Evolutionary conservation across 495 filamentous ascomycete species (phyloP), one percentile per base, ranked within the genome.

Genomic region (Aspergillus biplanus): DNA sequence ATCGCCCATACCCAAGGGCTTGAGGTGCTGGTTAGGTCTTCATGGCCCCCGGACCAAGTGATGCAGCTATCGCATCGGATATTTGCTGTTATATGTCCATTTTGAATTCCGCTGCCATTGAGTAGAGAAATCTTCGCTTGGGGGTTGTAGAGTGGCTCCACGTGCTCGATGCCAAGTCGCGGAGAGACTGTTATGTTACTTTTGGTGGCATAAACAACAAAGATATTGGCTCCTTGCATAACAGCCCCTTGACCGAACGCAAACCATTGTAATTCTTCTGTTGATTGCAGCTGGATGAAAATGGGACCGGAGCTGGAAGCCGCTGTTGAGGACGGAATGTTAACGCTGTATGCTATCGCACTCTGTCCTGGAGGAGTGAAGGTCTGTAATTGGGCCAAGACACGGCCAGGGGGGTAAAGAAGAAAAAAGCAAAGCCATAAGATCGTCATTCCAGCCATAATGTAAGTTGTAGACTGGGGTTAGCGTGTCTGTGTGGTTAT

Each of bases 151-250:
- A 61, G 18, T 0, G 88, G 88, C 69, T 80, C 69, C n/a, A 69
- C 53, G 65, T 88, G 72, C 11, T 76, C 78, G 13, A 64, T 69
- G 27, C 83, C 83, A 15, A 71, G 67, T n/a, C 88, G 80, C 5
- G 85, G 79, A 31, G 86, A 89, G 39, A 89, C 59, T 0, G 88
- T 91, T 67, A 89, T 76, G 65, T 89, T 89, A 13, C n/a, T 65
- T 33, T 85, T 84, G 8, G 60, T 63, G 5, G 83, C 70, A 70
- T 89, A 90, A 68, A 88, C 81, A 27, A 90, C 66, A 68, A 90
- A 89, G 33, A 91, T 87, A 65, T 86, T 85, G 31, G 88, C 75
- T 13, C 79, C 82, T 9, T 66, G 62, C 88, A 91, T 91, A 32
- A 63, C 60, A 0, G 47, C 56, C 12, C 88, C 88, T 42, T 86